Conservation (phyloP, 768 basidiomycete species). For the Galerina marginata region DNA sequence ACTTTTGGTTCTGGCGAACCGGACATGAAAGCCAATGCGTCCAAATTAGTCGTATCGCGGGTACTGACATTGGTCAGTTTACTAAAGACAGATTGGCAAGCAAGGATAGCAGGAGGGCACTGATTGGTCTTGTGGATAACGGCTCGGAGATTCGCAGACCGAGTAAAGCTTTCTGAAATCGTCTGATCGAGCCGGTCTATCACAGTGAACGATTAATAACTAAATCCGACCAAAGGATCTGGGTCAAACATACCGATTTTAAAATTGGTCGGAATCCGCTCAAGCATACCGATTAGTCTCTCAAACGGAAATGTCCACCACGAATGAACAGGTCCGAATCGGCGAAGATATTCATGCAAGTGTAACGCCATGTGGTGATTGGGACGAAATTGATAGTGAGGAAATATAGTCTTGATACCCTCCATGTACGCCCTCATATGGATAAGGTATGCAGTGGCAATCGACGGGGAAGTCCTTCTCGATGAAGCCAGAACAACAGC, state of each 20-base stretch:
- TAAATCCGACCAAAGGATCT: not conserved
- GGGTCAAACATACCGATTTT: conserved; percentile 22
- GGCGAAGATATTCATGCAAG: conserved; percentile 35
- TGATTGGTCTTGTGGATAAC: not conserved
- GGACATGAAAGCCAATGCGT: too few relatives aligned
- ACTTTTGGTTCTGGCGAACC: too few relatives aligned
- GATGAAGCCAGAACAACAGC: conserved; percentile 30
- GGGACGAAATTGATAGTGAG: not conserved
- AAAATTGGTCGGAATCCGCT: conserved; percentile 37
- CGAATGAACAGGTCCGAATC: conserved; percentile 38
- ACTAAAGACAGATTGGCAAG: too few relatives aligned
- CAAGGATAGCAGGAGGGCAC: too few relatives aligned
- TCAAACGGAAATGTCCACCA: conserved; percentile 50
- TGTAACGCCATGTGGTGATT: conserved; percentile 36
- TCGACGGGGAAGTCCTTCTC: conserved; percentile 19
- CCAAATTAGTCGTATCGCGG: too few relatives aligned
- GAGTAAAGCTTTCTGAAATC: not conserved
- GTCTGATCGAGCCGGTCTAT: not conserved
- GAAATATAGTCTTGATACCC: not conserved
- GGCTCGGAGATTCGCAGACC: conserved; percentile 2
- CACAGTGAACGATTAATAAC: not conserved
- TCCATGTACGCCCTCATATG: too few relatives aligned
- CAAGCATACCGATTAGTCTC: conserved; percentile 39
- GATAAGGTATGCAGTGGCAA: not conserved
- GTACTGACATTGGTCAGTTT: too few relatives aligned